phyloP scores from a whole-genome alignment of 176 grass and related monocot genomes.

The Triticum timopheevii region DNA sequence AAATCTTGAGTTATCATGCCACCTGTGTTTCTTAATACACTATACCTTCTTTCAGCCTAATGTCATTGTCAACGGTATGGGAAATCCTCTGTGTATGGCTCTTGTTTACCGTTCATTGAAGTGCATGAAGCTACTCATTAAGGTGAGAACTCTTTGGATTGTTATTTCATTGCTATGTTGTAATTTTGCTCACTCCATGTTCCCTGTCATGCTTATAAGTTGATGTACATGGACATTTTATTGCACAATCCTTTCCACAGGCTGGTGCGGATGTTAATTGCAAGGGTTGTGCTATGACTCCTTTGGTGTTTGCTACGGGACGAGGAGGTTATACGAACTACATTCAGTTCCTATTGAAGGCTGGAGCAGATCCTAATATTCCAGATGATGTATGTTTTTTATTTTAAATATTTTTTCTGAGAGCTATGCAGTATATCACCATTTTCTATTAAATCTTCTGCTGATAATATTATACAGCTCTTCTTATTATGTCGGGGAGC shows the following conservation, averaged over 20 bases:
- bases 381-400: constrained; percentile 35
- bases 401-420: not conserved
- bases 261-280: constrained; percentile 45
- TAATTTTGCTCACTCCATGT: not conserved
- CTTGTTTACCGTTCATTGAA: constrained; percentile 29
- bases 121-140: constrained; percentile 47
- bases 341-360: constrained; percentile 32
- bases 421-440: not conserved
- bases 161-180: not conserved
- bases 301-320: constrained; percentile 24
- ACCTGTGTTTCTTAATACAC: not conserved
- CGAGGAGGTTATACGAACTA: constrained; percentile 30
- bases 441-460: not conserved
- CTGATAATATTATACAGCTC: not conserved
- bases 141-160: constrained; percentile 22
- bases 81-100: constrained; percentile 17
- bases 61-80: not conserved
- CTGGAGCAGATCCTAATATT: constrained; percentile 47
- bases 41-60: constrained; percentile 40
- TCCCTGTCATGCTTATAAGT: not conserved
- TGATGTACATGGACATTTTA: constrained; percentile 2
- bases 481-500: not conserved
- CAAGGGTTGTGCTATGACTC: not conserved
- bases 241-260: constrained; percentile 31
- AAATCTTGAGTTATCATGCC: not conserved